phyloP scores from a whole-genome alignment of 495 filamentous ascomycete species.

The Wilcoxina mikolae region DNA sequence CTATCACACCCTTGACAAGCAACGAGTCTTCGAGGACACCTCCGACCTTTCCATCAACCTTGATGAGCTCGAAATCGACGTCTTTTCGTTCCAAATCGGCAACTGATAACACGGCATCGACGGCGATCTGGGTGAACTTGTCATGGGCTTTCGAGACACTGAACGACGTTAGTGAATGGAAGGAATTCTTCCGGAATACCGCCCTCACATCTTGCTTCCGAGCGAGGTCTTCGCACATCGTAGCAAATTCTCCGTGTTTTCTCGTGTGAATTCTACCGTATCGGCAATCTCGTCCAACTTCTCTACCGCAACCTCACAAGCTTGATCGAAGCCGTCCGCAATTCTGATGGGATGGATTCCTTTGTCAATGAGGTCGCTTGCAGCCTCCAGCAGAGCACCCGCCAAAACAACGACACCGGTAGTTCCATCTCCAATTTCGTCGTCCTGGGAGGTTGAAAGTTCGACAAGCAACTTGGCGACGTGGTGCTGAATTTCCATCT shows the following conservation, averaged over 20 bases:
- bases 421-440: slow-evolving; percentile 97
- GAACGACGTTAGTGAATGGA: slow-evolving; percentile 8
- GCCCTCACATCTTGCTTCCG: slow-evolving; percentile 75
- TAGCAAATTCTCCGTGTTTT: slow-evolving; percentile 65
- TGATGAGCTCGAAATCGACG: slow-evolving; percentile 98
- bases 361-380: slow-evolving; percentile 98
- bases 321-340: slow-evolving; percentile 93
- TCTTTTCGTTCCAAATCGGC: slow-evolving; percentile 93
- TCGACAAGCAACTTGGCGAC: slow-evolving; percentile 93
- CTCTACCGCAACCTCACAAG: slow-evolving; percentile 86
- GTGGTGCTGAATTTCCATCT: slow-evolving; percentile 98
- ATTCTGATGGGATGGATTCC: slow-evolving; percentile 97
- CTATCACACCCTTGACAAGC: slow-evolving; percentile 90
- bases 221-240: slow-evolving; percentile 92
- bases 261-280: slow-evolving; percentile 63
- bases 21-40: slow-evolving; percentile 88
- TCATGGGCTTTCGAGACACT: slow-evolving; percentile 94
- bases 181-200: not conserved
- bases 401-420: slow-evolving; percentile 96
- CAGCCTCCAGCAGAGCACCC: slow-evolving; percentile 87
- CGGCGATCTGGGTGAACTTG: slow-evolving; percentile 92
- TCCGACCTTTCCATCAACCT: slow-evolving; percentile 96
- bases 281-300: slow-evolving; percentile 91
- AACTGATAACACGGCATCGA: slow-evolving; percentile 92
- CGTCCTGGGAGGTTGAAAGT: slow-evolving; percentile 97